Evolutionary conservation across 371 early-diverging fungal genomes (phyloP), one percentile per base, ranked within the genome.

Genomic region (Mucor lusitanicus): DNA sequence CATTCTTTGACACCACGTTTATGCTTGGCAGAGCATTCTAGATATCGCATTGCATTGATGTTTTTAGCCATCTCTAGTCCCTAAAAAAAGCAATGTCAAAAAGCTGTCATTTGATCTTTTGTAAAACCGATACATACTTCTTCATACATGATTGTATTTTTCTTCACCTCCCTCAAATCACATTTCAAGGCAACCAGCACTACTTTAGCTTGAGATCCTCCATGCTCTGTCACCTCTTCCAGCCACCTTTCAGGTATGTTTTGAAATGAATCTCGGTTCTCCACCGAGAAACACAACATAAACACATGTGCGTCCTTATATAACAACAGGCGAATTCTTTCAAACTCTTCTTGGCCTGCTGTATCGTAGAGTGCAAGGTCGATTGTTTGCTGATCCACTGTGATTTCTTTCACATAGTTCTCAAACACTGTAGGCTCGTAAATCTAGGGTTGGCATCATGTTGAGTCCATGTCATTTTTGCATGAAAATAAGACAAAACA

Each of bases 361-460:
- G 98, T 97, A 82, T 97, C 98, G 92, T 94, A 96, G 30, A 97
- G 78, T 13, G 92, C 92, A 15, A 97, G 74, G 71, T 91, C 91
- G 30, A 94, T 85, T 15, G 85, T 87, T 70, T 92, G 91, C 32
- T 90, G 90, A 71, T 92, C 91, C 0, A 92, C 85, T 69, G 86
- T 90, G 8, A 94, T 87, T 59, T 92, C 91, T 30, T 92, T 91
- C 0, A 90, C 90, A 81, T 93, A 95, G 70, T 93, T 94, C 74
- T 95, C 95, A 77, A 97, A 95, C 30, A 92, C 91, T 7, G 92
- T 91, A 17, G 92, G 92, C 35, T 83, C 77, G 71, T 84, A 86
- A 48, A 48, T 23, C 48, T 48, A 11, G 15, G 9, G 73, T 71
- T 85, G 85, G 71, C 25, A 53, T 68, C 25, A n/a, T 35, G 32